phyloP scores from a whole-genome alignment of 2,329 filamentous ascomycete species.

The Curvularia eragrostidis region DNA sequence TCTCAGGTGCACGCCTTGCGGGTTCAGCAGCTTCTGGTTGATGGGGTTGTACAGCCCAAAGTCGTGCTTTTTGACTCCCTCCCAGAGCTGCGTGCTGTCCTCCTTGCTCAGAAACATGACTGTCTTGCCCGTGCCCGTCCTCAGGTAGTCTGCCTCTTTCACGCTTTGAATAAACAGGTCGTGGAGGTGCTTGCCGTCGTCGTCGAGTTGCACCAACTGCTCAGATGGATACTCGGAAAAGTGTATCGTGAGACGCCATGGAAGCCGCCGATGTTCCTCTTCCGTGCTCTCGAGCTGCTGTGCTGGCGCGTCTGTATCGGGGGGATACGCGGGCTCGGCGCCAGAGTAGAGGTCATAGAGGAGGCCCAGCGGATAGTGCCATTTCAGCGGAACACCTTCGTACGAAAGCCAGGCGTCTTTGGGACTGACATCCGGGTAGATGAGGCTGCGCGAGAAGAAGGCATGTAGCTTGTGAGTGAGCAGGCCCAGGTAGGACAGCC shows the following conservation, averaged over 20 bases:
- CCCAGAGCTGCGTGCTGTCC: constrained; percentile 83
- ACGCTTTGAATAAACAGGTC: constrained; percentile 74
- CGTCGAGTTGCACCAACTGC: constrained; percentile 64
- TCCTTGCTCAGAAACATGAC: constrained; percentile 89
- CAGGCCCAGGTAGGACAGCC: constrained; percentile 72
- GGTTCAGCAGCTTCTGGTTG: constrained; percentile 77
- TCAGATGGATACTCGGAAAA: constrained; percentile 65
- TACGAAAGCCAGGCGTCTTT: constrained; percentile 70
- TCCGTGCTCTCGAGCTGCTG: constrained; percentile 26
- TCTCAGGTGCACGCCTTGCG: constrained; percentile 69
- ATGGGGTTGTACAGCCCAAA: constrained; percentile 74
- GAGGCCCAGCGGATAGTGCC: constrained; percentile 73
- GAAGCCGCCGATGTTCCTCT: constrained; percentile 48
- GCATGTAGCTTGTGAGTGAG: constrained; percentile 67
- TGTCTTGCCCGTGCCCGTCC: constrained; percentile 85
- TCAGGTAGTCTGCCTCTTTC: constrained; percentile 84
- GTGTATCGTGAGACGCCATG: constrained; percentile 70
- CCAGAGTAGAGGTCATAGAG: constrained; percentile 73
- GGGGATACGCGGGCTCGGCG: constrained; percentile 54
- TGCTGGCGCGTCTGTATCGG: constrained; percentile 19
- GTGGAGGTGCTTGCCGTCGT: constrained; percentile 62
- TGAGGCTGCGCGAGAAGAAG: constrained; percentile 67
- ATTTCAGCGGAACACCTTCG: constrained; percentile 72
- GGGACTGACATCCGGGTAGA: constrained; percentile 61
- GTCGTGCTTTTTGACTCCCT: constrained; percentile 79